Evolutionary conservation across 768 basidiomycete species (phyloP).

Genomic region (Mycena filopes): DNA sequence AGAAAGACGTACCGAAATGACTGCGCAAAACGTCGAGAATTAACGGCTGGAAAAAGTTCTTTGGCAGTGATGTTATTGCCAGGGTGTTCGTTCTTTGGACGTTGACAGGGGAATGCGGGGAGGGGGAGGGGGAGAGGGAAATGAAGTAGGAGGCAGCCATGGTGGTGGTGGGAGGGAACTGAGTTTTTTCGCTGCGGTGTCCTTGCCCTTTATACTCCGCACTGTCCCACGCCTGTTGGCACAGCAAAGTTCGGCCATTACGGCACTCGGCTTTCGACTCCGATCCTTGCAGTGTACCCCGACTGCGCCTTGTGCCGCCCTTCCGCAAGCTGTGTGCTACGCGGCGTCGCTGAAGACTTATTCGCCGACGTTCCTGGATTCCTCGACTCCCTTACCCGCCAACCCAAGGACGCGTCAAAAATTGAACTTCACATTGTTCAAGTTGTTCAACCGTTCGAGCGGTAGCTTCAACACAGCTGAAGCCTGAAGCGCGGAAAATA

Average conservation of each 20-base stretch:
- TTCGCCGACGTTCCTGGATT: background rate
- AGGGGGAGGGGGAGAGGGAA: conserved; percentile 30
- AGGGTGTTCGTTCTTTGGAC: conserved; percentile 79
- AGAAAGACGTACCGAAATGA: too few species aligned
- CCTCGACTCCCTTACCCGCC: too few species aligned
- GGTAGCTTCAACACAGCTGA: too few species aligned
- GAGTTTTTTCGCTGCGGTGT: background rate
- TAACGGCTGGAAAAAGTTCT: conserved; percentile 77
- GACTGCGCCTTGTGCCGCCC: background rate
- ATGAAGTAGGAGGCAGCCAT: conserved; percentile 30
- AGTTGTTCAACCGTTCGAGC: too few species aligned
- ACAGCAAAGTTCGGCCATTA: background rate
- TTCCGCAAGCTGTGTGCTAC: conserved; percentile 14
- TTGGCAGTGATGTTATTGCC: conserved; percentile 81
- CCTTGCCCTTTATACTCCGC: background rate
- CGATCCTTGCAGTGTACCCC: background rate
- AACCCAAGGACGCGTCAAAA: too few species aligned
- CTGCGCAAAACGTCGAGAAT: conserved; percentile 72
- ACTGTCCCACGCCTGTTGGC: background rate
- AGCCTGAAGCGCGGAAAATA: background rate
- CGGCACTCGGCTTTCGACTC: background rate
- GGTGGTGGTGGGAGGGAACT: conserved; percentile 1
- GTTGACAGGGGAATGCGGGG: conserved; percentile 26
- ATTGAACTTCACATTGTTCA: too few species aligned
- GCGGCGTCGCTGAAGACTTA: background rate